Conservation (phyloP, 2,329 filamentous ascomycete genomes). For the Aspergillus persii region DNA sequence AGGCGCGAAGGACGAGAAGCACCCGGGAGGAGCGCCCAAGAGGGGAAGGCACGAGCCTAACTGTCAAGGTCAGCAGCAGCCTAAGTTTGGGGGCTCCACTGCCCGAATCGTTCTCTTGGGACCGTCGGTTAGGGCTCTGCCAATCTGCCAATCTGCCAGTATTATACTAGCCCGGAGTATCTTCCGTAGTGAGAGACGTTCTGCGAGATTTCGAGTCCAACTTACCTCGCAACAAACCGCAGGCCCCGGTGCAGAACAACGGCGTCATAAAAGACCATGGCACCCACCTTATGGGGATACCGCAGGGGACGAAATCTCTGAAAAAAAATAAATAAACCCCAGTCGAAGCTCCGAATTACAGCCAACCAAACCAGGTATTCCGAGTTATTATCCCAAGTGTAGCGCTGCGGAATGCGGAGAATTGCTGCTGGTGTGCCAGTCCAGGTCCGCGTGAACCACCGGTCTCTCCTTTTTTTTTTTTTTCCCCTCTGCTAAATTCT, state of each 20-base stretch:
- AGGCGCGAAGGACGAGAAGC: background rate
- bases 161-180: too few relatives aligned
- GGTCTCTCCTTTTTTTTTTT: background rate
- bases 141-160: too few relatives aligned
- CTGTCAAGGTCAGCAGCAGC: background rate
- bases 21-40: conserved; percentile 1
- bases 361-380: background rate
- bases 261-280: background rate
- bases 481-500: background rate
- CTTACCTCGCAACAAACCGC: background rate
- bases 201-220: background rate
- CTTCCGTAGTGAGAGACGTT: too few relatives aligned
- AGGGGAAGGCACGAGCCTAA: background rate
- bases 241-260: background rate
- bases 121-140: background rate
- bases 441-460: background rate
- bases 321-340: background rate
- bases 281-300: background rate
- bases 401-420: conserved; percentile 10
- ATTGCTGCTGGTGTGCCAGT: background rate
- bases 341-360: background rate
- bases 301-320: background rate
- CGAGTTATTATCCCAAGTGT: background rate
- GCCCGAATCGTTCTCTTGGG: background rate
- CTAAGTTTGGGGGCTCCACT: conserved; percentile 3